Evolutionary conservation across 306 rosid species (phyloP).

Genomic region (Geum urbanum): DNA sequence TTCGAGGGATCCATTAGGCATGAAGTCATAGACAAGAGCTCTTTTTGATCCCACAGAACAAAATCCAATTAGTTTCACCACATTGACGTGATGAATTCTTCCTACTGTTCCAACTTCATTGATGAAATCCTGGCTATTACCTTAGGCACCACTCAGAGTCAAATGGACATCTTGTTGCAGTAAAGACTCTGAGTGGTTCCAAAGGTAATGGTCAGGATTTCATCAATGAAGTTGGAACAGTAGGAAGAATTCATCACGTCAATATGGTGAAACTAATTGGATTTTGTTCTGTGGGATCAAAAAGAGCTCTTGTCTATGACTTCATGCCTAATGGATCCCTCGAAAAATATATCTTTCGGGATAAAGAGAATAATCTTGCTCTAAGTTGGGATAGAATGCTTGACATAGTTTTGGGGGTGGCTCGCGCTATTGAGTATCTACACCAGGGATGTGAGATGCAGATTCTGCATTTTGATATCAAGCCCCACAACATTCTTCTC

Average conservation of each 20-base stretch:
- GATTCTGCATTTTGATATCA: too few relatives aligned
- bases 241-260: slow-evolving; percentile 18
- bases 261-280: slow-evolving; percentile 18
- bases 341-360: too few relatives aligned
- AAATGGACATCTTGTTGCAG: slow-evolving; percentile 6
- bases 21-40: too few relatives aligned
- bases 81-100: slow-evolving; percentile 20
- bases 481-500: too few relatives aligned
- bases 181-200: slow-evolving; percentile 11
- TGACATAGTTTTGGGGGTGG: too few relatives aligned
- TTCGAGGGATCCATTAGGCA: too few relatives aligned
- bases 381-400: too few relatives aligned
- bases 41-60: slow-evolving; percentile 11
- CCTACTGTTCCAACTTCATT: slow-evolving; percentile 13
- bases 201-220: slow-evolving; percentile 11
- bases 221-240: slow-evolving; percentile 12
- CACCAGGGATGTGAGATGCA: too few relatives aligned
- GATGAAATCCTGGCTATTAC: slow-evolving; percentile 1
- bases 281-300: slow-evolving; percentile 7
- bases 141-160: slow-evolving; percentile 15
- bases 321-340: too few relatives aligned
- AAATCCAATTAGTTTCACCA: slow-evolving; percentile 16
- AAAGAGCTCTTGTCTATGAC: too few relatives aligned
- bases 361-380: too few relatives aligned
- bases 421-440: too few relatives aligned